Evolutionary conservation across 2,329 filamentous ascomycete species (phyloP), one percentile per base, ranked within the genome.

Genomic region (Pestalotiopsis sp.): DNA sequence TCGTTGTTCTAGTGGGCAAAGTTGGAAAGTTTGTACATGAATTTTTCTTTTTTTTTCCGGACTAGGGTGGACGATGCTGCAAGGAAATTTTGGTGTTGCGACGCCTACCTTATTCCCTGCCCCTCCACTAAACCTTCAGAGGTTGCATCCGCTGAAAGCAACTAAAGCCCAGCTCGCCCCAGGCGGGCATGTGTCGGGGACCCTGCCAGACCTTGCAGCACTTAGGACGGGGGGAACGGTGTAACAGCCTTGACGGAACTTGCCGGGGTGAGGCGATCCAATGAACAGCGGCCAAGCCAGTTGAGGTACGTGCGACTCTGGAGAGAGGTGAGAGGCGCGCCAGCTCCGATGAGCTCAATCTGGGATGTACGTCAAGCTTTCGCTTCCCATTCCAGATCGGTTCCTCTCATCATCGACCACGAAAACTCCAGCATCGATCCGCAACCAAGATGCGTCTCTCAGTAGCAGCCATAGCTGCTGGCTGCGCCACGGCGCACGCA

Each of bases 401-500:
- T 14, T 13, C 27, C 9, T 64, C 25, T 39, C 59, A 62, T 23
- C 64, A 49, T 36, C 64, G 13, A 57, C 25, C 31, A 45, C 23
- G 31, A 7, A 5, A 38, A 36, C 4, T 38, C 38, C 14, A 57
- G 38, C 61, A 45, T 52, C n/a, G 13, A 63, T 20, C 13, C 13
- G 36, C 9, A 17, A 2, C 5, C 68, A 68, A 39, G 62, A 91
- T 91, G 89, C 88, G 85, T 84, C 76, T 86, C 76, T 86, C 85
- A 67, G 78, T 82, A 77, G 76, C 86, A 76, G 80, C 84, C 69
- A 77, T 87, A 64, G 80, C 88, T 76, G 86, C 86, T 72, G 80
- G 88, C 75, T 85, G 88, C 73, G 85, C 87, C 69, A 85, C 86
- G 27, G 90, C 86, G 59, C 83, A 89, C 70, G 95, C 93, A 31